phyloP scores from a whole-genome alignment of 208 protist species.

The Crithidia fasciculata region DNA sequence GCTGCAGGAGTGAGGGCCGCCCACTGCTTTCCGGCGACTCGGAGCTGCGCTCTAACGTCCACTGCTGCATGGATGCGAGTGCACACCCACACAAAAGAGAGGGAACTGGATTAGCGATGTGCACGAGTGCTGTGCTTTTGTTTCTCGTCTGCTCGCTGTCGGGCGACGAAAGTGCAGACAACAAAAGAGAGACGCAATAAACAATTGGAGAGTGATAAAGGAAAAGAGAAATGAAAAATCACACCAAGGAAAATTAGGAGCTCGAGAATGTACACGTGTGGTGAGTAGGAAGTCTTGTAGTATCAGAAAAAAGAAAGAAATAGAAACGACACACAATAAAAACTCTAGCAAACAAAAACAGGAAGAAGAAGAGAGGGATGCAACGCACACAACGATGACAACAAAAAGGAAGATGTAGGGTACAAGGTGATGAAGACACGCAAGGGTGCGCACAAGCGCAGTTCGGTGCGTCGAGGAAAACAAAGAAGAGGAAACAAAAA shows the following conservation, averaged over 20 bases:
- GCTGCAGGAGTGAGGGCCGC: slow-evolving; percentile 13
- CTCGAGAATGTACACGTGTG: too few relatives aligned
- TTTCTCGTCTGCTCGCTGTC: too few relatives aligned
- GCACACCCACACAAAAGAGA: neutral
- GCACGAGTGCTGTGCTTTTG: neutral
- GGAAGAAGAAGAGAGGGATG: neutral
- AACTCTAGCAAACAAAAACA: neutral
- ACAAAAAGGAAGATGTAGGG: neutral
- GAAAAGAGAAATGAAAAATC: too few relatives aligned
- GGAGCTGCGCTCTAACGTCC: slow-evolving; percentile 30
- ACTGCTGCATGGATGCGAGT: slow-evolving; percentile 27
- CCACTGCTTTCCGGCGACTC: slow-evolving; percentile 40
- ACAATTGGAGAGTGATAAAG: too few relatives aligned
- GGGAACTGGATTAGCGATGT: neutral
- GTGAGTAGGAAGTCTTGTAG: too few relatives aligned
- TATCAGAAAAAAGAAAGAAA: neutral
- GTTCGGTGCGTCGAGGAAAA: too few relatives aligned
- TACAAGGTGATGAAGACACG: too few relatives aligned
- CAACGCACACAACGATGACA: neutral
- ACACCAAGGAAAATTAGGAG: too few relatives aligned
- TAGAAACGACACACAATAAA: slow-evolving; percentile 4
- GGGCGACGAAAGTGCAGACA: too few relatives aligned
- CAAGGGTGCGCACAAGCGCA: too few relatives aligned
- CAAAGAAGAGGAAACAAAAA: slow-evolving; percentile 17
- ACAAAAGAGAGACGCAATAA: too few relatives aligned